Evolutionary conservation across 2,329 filamentous ascomycete genomes (phyloP).

Genomic region (Aspergillus sp.): DNA sequence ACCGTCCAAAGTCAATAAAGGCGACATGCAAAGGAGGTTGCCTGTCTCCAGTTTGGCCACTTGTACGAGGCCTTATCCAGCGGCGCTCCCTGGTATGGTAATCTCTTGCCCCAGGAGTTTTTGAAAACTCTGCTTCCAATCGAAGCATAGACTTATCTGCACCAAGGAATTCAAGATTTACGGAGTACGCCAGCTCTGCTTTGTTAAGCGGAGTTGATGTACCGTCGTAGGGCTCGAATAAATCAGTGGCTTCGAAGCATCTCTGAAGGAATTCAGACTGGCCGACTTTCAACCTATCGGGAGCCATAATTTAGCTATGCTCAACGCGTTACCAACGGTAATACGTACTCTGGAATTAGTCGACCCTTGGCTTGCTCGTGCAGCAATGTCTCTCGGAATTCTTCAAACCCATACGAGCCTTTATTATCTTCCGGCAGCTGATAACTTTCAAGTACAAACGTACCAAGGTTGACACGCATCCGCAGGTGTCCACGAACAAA

Average conservation of each 20-base stretch:
- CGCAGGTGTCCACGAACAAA: conserved; percentile 37
- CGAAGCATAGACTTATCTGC: conserved; percentile 32
- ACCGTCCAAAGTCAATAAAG: conserved; percentile 41
- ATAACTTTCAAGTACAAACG: conserved; percentile 41
- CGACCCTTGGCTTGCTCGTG: conserved; percentile 37
- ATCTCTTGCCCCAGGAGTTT: conserved; percentile 27
- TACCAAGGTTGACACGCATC: conserved; percentile 45
- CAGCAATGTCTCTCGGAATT: conserved; percentile 43
- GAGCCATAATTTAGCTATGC: background rate
- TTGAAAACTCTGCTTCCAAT: conserved; percentile 39
- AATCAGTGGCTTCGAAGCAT: conserved; percentile 27
- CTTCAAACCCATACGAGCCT: conserved; percentile 33
- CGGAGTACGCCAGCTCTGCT: conserved; percentile 36
- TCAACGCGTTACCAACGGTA: background rate
- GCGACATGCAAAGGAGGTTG: conserved; percentile 35
- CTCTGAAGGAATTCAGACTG: conserved; percentile 29
- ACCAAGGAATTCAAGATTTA: conserved; percentile 42
- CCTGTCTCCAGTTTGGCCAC: conserved; percentile 20
- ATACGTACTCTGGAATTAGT: conserved; percentile 38
- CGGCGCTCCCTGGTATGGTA: conserved; percentile 35
- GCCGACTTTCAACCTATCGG: conserved; percentile 25
- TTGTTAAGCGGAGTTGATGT: conserved; percentile 21
- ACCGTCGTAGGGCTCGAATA: conserved; percentile 29
- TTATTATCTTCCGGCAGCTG: conserved; percentile 26
- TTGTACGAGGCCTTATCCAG: conserved; percentile 34